Base-by-base conservation (phyloP, 1,284 basidiomycete species). In the Trichosporon ovoides region DNA sequence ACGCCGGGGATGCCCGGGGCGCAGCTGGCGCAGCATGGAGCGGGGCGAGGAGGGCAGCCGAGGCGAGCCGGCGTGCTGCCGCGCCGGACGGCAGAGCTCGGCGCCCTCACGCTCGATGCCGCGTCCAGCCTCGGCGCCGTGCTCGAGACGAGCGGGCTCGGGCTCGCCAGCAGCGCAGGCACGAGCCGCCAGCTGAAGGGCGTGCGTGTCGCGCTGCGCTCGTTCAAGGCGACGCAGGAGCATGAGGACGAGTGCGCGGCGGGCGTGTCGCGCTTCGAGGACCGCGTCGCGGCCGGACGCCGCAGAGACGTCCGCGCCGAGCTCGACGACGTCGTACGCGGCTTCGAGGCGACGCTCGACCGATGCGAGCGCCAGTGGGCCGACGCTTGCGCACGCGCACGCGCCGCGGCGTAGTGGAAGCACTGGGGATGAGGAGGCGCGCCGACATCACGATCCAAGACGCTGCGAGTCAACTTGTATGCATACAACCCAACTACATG, bases 301-400 rank as follows among this genome's bases (percentile, higher is more conserved):
- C 34, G 28, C 28, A 53, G 51, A 3, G 51, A 56, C 13, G 58
- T 38, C 20, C 24, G 48, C 7, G 43, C 11, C 13, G 52, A 53
- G 20, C 34, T 56, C 18, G 46, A 13, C 14, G 20, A 14, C 18
- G 28, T 63, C n/a, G 22, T 63, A 13, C 9, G 20, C 11, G 64
- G 61, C 14, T 63, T 65, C 43, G 52, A 55, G n/a, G 54, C 34
- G 48, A 51, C 53, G 38, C 53, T 65, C 18, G 53, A 56, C 16
- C 49, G 37, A 16, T 24, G 38, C 7, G 52, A 34, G 14, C 14
- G 19, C 19, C 22, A 46, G 12, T 46, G 43, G 43, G 28, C 16
- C 22, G 12, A 19, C 2, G 43, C 43, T 3, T 7, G 43, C 16
- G 55, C 48, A 3, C 36, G 36, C 11, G 50, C 37, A n/a, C n/a